Evolutionary conservation across 768 basidiomycete species (phyloP), one percentile per base, ranked within the genome.

Genomic region (Dioszegia aurantiaca): DNA sequence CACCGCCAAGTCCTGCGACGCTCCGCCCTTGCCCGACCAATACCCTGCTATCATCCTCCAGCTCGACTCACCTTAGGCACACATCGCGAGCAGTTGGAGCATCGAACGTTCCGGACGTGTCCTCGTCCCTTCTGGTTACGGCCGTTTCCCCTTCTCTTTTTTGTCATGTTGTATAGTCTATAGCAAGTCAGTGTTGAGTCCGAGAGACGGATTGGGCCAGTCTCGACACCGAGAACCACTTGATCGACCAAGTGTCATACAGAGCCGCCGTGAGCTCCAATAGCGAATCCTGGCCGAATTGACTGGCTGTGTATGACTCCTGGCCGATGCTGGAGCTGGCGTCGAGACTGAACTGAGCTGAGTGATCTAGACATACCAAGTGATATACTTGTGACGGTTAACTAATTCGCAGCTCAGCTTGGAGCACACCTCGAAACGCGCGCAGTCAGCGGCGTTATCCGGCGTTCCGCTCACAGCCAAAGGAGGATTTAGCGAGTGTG

Each of bases 51-150:
- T 39, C 31, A 1, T 49, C 23, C 40, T 19, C 9, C 21, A 45
- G 42, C 24, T 36, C 14, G 53, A 59, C 72, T 54, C 59, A 76
- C 78, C 77, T 79, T 98, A 69, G 83, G 87, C 59, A 95, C 92
- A 78, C 90, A 92, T 69, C 95, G 89, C 76, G 90, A 90, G 85
- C 95, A 99, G 86, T 99, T 99, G 68, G 92, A 93, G 84, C 95
- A 99, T 73, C 95, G 88, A 77, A 99, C 84, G 78, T 89, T 90
- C 64, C 79, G 83, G 79, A 91, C 89, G 80, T 95, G 92, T 79
- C 94, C 95, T 76, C 95, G 91, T 74, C 93, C 91, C 78, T 93
- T 90, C 84, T 97, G 95, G 91, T 95, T 97, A 74, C 95, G 91
- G 69, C 94, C 95, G 77, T 87, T 87, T 84, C 89, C 91, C 89